phyloP scores from a whole-genome alignment of 164 flowering plant species.

The Euptelea pleiosperma region DNA sequence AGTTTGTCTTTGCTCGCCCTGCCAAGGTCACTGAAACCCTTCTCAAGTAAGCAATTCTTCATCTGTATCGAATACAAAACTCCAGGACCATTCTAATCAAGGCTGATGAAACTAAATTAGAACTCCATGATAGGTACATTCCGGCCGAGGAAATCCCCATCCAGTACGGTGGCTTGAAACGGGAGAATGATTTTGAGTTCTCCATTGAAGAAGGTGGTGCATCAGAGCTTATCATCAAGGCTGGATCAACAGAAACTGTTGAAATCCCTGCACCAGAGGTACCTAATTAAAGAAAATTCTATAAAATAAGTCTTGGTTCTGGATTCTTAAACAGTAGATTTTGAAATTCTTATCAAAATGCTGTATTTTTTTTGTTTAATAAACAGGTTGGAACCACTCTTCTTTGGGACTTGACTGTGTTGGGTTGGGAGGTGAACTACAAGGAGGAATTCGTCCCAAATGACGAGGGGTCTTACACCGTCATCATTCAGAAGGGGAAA shows the following conservation, averaged over 20 bases:
- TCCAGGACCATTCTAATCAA: neutral
- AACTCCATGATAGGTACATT: conserved; percentile 48
- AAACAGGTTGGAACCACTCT: conserved; percentile 38
- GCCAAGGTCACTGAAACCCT: conserved; percentile 66
- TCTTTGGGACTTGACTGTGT: conserved; percentile 58
- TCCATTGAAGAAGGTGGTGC: conserved; percentile 32
- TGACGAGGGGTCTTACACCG: conserved; percentile 61
- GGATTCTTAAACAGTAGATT: too few relatives aligned
- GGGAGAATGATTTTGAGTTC: conserved; percentile 57
- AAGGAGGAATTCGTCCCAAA: conserved; percentile 66
- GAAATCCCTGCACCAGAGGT: conserved; percentile 70
- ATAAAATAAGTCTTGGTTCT: too few relatives aligned
- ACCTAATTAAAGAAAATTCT: too few relatives aligned
- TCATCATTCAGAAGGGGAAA: conserved; percentile 51
- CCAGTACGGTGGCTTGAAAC: conserved; percentile 68
- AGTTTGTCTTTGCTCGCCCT: conserved; percentile 62
- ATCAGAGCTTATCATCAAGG: conserved; percentile 48
- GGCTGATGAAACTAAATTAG: neutral
- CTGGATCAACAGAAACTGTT: conserved; percentile 52
- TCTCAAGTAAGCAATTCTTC: conserved; percentile 45
- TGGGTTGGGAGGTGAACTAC: conserved; percentile 82
- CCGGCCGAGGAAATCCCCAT: conserved; percentile 58
- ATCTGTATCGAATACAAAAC: neutral
- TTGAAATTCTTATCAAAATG: neutral
- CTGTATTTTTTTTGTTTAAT: neutral